Conservation (phyloP, 225 moss, liverwort and hornwort species). For the Sphagnum contortum region DNA sequence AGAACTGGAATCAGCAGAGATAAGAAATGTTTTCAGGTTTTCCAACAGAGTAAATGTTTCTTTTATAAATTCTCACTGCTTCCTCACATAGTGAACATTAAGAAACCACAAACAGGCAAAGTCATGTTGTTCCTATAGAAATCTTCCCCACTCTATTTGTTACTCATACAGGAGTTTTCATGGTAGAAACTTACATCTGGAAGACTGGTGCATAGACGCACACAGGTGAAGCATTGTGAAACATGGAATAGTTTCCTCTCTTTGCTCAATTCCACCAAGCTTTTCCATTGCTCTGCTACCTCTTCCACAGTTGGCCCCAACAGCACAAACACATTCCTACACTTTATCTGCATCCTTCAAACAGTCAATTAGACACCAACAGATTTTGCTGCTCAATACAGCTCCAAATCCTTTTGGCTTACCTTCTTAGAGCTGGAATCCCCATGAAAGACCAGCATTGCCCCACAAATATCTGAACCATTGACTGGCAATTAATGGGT, state of each 20-base stretch:
- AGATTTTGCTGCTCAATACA: background rate
- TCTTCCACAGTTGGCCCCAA: constrained; percentile 14
- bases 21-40: background rate
- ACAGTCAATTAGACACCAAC: background rate
- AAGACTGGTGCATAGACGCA: constrained; percentile 16
- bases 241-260: constrained; percentile 14
- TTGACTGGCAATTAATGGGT: too few species aligned
- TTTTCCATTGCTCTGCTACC: constrained; percentile 20
- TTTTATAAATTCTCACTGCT: background rate
- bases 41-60: background rate
- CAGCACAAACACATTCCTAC: constrained; percentile 22
- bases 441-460: too few species aligned
- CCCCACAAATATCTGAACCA: too few species aligned
- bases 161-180: too few species aligned
- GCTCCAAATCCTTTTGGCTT: background rate
- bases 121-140: background rate
- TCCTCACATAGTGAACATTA: too few species aligned
- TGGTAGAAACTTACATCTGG: constrained; percentile 8
- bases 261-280: constrained; percentile 15
- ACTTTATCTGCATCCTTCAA: constrained; percentile 16
- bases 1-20: background rate
- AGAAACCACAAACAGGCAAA: background rate
- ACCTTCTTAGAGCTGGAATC: too few species aligned
- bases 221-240: constrained; percentile 14
- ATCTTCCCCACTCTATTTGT: background rate